Evolutionary conservation across 2,329 filamentous ascomycete genomes (phyloP).

Genomic region (Pyrenophora tritici-repentis): DNA sequence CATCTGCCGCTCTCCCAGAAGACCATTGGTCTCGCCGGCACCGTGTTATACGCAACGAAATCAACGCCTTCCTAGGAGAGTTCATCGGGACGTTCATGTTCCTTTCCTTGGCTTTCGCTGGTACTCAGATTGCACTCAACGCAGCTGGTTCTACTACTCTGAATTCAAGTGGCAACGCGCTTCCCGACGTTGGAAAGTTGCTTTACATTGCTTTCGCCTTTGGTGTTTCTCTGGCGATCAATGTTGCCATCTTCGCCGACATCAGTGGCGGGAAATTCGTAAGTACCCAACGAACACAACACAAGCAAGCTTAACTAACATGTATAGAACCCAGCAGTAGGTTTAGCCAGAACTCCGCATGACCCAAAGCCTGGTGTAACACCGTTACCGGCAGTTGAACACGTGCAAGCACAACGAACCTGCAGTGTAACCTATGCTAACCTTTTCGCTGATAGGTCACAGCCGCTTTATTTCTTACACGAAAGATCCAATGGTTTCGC

Average conservation of each 20-base stretch:
- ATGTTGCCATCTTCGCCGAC: conserved; percentile 45
- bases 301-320: background rate
- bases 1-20: conserved; percentile 13
- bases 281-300: conserved; percentile 6
- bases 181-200: conserved; percentile 35
- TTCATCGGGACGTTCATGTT: conserved; percentile 55
- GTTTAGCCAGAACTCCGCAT: conserved; percentile 18
- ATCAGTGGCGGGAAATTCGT: conserved; percentile 44
- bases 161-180: conserved; percentile 11
- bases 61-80: conserved; percentile 46
- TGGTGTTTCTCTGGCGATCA: conserved; percentile 42
- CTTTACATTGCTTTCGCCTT: conserved; percentile 45
- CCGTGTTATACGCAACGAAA: conserved; percentile 23
- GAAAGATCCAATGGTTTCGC: conserved; percentile 29
- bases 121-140: conserved; percentile 56
- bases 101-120: conserved; percentile 43
- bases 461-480: conserved; percentile 27
- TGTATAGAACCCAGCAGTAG: conserved; percentile 23
- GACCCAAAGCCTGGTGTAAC: conserved; percentile 28
- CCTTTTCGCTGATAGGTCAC: conserved; percentile 24
- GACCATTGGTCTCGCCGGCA: background rate
- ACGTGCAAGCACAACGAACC: background rate
- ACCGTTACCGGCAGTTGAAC: background rate
- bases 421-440: conserved; percentile 9
- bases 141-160: conserved; percentile 37